Conservation (phyloP, 495 filamentous ascomycete species). For the Penicillium mononematosum region DNA sequence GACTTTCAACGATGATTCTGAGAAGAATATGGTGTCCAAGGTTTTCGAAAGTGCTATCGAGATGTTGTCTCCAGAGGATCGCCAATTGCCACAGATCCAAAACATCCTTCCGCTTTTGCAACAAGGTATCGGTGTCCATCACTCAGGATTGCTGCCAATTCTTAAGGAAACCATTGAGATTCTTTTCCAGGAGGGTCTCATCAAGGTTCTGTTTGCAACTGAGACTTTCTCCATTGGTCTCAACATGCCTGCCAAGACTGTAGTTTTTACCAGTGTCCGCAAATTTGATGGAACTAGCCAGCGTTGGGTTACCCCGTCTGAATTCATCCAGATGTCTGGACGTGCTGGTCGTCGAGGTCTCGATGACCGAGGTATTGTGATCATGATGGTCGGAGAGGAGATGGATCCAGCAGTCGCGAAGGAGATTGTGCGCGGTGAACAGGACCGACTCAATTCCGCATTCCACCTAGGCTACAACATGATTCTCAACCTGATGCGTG, state of each 20-base stretch:
- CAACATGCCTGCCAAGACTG: constrained; percentile 99
- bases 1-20: constrained; percentile 96
- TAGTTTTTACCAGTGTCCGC: constrained; percentile 93
- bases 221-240: constrained; percentile 98
- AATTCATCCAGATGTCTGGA: constrained; percentile 98
- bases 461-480: constrained; percentile 99
- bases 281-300: constrained; percentile 87
- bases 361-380: constrained; percentile 97
- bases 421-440: constrained; percentile 91
- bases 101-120: constrained; percentile 88
- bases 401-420: constrained; percentile 94
- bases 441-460: constrained; percentile 94
- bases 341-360: constrained; percentile 94
- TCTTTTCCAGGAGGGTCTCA: constrained; percentile 94
- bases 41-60: constrained; percentile 91
- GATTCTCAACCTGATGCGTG: constrained; percentile 92
- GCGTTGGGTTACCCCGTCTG: constrained; percentile 88
- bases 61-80: constrained; percentile 87
- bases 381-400: constrained; percentile 97
- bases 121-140: constrained; percentile 94
- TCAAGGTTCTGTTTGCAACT: constrained; percentile 96
- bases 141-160: constrained; percentile 92
- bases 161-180: constrained; percentile 99
- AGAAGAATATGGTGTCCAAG: constrained; percentile 90
- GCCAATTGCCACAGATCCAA: constrained; percentile 78